phyloP scores from a whole-genome alignment of 768 basidiomycete species.

The Rhodotorula graminis region DNA sequence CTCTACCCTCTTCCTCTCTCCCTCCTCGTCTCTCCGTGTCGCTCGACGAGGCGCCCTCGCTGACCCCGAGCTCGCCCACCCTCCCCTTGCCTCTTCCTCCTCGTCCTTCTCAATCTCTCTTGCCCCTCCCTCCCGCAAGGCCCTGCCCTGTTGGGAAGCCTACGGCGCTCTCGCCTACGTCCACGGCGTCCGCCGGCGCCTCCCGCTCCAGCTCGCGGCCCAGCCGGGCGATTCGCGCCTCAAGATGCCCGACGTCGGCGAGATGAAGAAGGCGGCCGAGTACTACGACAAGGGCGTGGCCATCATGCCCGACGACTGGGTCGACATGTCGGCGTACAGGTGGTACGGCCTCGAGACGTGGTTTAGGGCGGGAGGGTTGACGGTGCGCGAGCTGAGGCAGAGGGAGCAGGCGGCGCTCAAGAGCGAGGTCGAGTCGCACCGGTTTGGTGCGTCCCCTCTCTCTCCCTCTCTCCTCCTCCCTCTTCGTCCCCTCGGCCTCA shows the following conservation, averaged over 20 bases:
- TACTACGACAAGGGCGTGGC: background rate
- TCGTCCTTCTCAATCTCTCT: background rate
- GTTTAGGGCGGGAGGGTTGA: background rate
- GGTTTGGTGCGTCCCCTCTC: background rate
- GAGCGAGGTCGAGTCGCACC: fast-evolving
- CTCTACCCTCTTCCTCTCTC: background rate
- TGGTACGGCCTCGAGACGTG: background rate
- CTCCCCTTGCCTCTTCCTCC: background rate
- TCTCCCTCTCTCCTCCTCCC: background rate
- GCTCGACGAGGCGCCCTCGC: too few species aligned
- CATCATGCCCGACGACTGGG: background rate
- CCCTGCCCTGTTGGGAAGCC: background rate
- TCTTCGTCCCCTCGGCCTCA: background rate
- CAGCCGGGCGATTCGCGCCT: too few species aligned
- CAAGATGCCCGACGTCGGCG: background rate
- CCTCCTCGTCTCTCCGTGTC: too few species aligned
- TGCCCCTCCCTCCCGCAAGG: too few species aligned
- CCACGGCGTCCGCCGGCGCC: background rate
- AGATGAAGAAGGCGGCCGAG: background rate
- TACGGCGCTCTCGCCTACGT: background rate
- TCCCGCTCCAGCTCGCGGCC: background rate
- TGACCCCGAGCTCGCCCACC: background rate
- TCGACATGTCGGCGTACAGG: background rate
- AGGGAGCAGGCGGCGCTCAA: background rate
- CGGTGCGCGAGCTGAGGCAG: background rate